Evolutionary conservation across 805 yeast genomes (phyloP).

Genomic region (Spathaspora gorwiae): DNA sequence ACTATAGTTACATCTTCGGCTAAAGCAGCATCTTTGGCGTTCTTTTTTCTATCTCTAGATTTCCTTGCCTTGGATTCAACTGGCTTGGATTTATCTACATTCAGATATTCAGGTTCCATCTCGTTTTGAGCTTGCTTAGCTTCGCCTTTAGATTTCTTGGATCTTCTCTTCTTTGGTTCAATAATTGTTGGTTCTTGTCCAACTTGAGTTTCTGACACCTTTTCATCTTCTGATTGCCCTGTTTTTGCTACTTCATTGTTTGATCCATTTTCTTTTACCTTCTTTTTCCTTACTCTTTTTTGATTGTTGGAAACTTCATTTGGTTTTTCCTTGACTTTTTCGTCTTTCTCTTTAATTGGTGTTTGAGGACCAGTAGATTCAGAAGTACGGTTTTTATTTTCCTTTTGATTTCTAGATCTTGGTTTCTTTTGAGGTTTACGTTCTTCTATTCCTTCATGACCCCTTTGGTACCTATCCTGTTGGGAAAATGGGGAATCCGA

Average conservation of each 20-base stretch:
- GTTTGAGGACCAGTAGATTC: no score
- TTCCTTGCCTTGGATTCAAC: background rate
- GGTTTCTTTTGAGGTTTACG: no score
- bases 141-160: slow-evolving; percentile 1
- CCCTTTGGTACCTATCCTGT: no score
- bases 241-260: background rate
- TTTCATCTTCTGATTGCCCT: background rate
- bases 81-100: background rate
- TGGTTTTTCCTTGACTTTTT: background rate
- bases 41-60: background rate
- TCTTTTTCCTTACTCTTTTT: background rate
- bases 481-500: no score
- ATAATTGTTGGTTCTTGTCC: no score
- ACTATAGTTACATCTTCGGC: no score
- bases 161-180: background rate
- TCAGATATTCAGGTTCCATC: no score
- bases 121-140: background rate
- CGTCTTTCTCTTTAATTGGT: background rate
- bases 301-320: background rate
- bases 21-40: no score
- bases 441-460: no score
- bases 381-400: no score
- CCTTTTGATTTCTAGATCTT: no score
- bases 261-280: background rate
- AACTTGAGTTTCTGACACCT: background rate